phyloP scores from a whole-genome alignment of 345 rosid species.

The Salix caprea region DNA sequence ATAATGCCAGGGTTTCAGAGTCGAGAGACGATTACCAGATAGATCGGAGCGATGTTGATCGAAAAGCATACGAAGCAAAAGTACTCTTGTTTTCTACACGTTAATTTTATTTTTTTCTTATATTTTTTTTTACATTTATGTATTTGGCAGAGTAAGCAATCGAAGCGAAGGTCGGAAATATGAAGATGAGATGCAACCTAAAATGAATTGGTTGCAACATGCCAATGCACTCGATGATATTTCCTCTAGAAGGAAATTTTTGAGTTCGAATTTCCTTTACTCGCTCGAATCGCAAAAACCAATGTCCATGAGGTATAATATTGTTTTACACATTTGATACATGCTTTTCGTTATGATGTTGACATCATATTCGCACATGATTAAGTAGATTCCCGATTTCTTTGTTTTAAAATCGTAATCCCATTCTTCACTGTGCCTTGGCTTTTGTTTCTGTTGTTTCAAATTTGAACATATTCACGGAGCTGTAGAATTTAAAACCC shows the following conservation, averaged over 20 bases:
- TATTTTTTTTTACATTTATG: constrained; percentile 6
- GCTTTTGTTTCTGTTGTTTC: neutral
- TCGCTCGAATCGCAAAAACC: constrained; percentile 68
- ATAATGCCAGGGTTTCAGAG: neutral
- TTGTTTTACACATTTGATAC: neutral
- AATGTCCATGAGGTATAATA: constrained; percentile 47
- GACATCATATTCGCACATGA: neutral
- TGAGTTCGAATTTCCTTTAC: constrained; percentile 63
- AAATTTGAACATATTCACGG: neutral
- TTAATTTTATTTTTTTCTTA: neutral
- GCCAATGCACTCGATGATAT: constrained; percentile 37
- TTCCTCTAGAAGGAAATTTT: constrained; percentile 35
- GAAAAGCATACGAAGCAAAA: constrained; percentile 34
- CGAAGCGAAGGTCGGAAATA: constrained; percentile 35
- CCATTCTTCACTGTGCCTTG: neutral
- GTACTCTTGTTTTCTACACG: constrained; percentile 11
- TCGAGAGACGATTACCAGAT: neutral
- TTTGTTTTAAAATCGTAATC: neutral
- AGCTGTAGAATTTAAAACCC: neutral
- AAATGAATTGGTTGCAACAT: constrained; percentile 73
- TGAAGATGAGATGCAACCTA: constrained; percentile 41
- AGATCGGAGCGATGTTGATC: constrained; percentile 31
- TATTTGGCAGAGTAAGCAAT: constrained; percentile 35
- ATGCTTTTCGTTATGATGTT: neutral
- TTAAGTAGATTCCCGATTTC: neutral